Evolutionary conservation across 192 early-diverging fungal genomes (phyloP).

Genomic region (Linnemannia zychae): DNA sequence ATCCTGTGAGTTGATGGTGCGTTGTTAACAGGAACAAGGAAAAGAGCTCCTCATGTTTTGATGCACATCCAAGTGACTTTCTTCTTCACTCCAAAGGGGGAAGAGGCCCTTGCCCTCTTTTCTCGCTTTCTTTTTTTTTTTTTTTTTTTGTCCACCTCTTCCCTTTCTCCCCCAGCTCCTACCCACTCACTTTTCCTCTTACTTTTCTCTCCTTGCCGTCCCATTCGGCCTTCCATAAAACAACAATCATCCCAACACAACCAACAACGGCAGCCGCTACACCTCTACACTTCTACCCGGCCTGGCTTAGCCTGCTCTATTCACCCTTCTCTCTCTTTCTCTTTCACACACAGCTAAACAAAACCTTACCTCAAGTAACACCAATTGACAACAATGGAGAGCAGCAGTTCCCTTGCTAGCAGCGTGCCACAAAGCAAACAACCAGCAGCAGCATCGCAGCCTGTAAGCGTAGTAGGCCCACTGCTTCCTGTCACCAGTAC

Average conservation of each 20-base stretch:
- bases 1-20: neutral
- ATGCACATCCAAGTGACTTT: neutral
- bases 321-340: neutral
- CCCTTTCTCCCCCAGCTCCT: neutral
- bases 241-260: neutral
- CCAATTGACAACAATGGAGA: neutral
- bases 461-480: neutral
- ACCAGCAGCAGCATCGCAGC: neutral
- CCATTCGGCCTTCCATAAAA: neutral
- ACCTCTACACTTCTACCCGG: neutral
- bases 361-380: no score
- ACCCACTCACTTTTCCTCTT: neutral
- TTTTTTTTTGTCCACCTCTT: neutral
- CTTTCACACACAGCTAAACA: neutral
- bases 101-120: neutral
- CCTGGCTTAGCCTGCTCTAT: neutral
- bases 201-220: neutral
- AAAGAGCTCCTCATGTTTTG: neutral
- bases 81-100: neutral
- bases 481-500: neutral
- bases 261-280: neutral
- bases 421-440: neutral
- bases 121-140: neutral
- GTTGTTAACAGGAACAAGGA: no score
- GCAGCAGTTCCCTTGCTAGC: neutral